Base-by-base conservation (phyloP, 108 stramenopile genomes). In the Schizochytrium sp. region DNA sequence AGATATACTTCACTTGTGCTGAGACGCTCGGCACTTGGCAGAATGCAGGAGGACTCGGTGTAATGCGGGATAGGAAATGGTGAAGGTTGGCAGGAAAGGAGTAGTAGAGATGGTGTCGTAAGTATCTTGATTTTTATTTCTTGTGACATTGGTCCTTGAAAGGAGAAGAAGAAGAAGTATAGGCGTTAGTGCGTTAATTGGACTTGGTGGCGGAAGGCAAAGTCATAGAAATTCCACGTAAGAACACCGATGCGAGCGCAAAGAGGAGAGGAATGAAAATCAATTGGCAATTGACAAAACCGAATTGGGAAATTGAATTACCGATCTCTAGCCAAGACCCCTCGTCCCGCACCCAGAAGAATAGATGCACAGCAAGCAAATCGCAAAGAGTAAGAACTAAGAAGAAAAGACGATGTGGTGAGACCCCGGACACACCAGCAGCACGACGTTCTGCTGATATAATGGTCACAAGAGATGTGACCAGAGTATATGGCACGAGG, bases 311-410 rank as follows among this genome's bases (percentile, higher is more conserved):
- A 53, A 83, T 83, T 10, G 76, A 83, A 55, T 83, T 83, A 53
- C 76, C 76, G 55, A 83, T 83, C 76, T 83, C 76, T 5, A 83
- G 76, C 76, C 76, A 83, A 28, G 50, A 55, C 10, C 76, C 76
- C 76, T 83, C 50, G 47, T 83, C 76, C 38, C 76, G 76, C 15
- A 83, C 76, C 76, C 76, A 83, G 76, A 83, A 83, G 47, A 83
- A 83, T 0, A 83, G 76, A 28, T 83, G 76, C 1, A 83, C 76
- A 10, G 76, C 76, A 53, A 83, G 47, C 15, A 83, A 53, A 55
- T 83, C 76, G 76, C 53, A 40, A 38, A 83, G 47, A n/a, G 76
- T 55, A 53, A 83, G 47, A n/a, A 83, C 76, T 7, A 55, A 38
- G 53, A 83, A 83, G 47, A 83, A 83, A 47, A 83, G 47, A 38